phyloP scores from a whole-genome alignment of 139 green algal genomes.

The Penium margaritaceum region DNA sequence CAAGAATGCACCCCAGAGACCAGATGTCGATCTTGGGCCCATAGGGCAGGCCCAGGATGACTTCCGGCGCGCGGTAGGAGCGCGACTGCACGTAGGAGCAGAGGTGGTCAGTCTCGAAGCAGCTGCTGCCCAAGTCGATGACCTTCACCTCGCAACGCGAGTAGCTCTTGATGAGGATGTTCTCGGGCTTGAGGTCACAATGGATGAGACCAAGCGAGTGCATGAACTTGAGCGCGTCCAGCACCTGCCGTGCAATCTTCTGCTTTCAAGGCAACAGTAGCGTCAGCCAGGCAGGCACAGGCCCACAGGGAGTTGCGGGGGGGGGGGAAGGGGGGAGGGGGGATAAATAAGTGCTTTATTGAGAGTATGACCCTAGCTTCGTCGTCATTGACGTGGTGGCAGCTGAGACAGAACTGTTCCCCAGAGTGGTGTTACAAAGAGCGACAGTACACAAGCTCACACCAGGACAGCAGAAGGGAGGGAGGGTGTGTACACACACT shows the following conservation, averaged over 20 bases:
- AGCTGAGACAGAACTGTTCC: no score
- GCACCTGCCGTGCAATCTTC: conserved; percentile 71
- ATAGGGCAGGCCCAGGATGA: conserved; percentile 62
- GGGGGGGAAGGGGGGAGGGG: background rate
- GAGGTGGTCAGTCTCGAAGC: conserved; percentile 85
- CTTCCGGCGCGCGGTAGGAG: conserved; percentile 77
- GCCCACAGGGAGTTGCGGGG: background rate
- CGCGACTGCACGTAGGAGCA: conserved; percentile 83
- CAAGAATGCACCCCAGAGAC: conserved; percentile 89
- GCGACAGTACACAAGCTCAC: no score
- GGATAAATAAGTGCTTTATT: background rate
- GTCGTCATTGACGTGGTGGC: no score
- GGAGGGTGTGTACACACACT: no score
- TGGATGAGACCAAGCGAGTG: conserved; percentile 86
- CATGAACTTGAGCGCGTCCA: conserved; percentile 77
- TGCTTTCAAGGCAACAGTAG: no score
- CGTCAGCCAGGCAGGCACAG: no score
- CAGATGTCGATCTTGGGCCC: conserved; percentile 89
- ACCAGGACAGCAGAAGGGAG: no score
- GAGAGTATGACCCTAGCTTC: no score
- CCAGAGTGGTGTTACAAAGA: no score
- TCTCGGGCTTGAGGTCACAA: conserved; percentile 94
- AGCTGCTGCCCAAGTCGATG: conserved; percentile 90
- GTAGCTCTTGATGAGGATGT: conserved; percentile 89
- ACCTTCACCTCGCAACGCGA: conserved; percentile 64